phyloP scores from a whole-genome alignment of 805 yeast species.

The Cyberlindnera japonica region DNA sequence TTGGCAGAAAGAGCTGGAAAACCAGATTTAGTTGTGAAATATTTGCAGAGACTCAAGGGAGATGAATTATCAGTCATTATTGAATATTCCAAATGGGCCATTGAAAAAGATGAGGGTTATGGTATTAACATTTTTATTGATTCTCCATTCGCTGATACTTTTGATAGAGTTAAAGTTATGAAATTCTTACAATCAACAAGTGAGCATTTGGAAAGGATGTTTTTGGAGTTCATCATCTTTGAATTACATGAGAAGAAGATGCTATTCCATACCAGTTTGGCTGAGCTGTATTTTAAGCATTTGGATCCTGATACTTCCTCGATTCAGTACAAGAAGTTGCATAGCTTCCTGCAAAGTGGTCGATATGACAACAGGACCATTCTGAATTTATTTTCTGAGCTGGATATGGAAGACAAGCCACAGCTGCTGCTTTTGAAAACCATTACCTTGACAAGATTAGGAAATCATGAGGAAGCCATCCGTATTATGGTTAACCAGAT shows the following conservation, averaged over 20 bases:
- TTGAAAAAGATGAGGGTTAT: conserved; percentile 34
- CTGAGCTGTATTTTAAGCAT: conserved; percentile 39
- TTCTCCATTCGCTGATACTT: conserved; percentile 53
- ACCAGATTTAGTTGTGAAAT: conserved; percentile 36
- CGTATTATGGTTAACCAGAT: conserved; percentile 56
- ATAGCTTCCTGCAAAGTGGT: conserved; percentile 31
- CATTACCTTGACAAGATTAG: conserved; percentile 53
- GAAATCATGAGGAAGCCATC: conserved; percentile 60
- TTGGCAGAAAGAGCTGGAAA: conserved; percentile 20
- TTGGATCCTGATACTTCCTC: conserved; percentile 18
- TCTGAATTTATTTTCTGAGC: conserved; percentile 27
- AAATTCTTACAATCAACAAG: conserved; percentile 41
- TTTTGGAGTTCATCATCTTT: conserved; percentile 49
- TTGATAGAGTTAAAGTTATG: conserved; percentile 51
- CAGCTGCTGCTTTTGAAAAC: conserved; percentile 43
- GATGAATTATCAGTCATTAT: conserved; percentile 52
- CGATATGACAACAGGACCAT: conserved; percentile 28
- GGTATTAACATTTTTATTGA: conserved; percentile 58
- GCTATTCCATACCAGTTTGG: conserved; percentile 41
- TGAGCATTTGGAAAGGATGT: conserved; percentile 35
- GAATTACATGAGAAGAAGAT: conserved; percentile 36
- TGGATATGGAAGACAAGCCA: neutral
- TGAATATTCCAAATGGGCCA: conserved; percentile 50
- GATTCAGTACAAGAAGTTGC: conserved; percentile 32
- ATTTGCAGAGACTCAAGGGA: conserved; percentile 52